phyloP scores from a whole-genome alignment of 805 yeast species.

The Kurtzmaniella fragi region DNA sequence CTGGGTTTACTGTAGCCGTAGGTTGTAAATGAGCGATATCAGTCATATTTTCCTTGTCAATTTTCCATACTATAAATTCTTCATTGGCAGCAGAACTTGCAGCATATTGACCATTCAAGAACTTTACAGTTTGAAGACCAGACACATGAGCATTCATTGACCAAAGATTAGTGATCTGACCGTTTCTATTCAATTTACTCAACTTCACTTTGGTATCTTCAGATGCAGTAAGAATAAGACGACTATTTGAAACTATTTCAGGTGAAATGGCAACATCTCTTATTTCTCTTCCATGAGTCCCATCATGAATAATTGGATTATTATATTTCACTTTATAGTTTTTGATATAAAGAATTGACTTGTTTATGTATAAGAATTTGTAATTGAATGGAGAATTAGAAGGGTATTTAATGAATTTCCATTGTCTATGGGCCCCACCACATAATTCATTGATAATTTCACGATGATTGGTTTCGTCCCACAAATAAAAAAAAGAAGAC shows the following conservation, averaged over 20 bases:
- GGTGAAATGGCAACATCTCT: conserved; percentile 63
- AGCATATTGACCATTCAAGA: conserved; percentile 44
- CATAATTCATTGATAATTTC: conserved; percentile 70
- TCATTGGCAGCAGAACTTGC: conserved; percentile 76
- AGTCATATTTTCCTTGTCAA: conserved; percentile 28
- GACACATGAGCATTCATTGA: conserved; percentile 78
- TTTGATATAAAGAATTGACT: conserved; percentile 41
- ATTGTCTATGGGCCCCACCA: conserved; percentile 89
- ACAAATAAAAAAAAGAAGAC: conserved; percentile 69
- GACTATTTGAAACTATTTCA: conserved; percentile 14
- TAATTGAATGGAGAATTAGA: conserved; percentile 18
- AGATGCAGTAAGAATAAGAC: conserved; percentile 67
- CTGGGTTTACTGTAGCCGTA: conserved; percentile 53
- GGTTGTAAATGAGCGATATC: conserved; percentile 48
- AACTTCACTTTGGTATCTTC: conserved; percentile 81
- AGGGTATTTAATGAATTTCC: conserved; percentile 46
- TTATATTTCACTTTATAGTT: conserved; percentile 14
- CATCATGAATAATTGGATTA: conserved; percentile 39
- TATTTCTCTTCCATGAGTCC: conserved; percentile 90
- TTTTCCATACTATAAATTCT: conserved; percentile 78
- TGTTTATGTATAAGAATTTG: conserved; percentile 55
- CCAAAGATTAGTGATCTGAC: conserved; percentile 47
- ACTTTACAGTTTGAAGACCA: conserved; percentile 73
- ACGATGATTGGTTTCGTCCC: conserved; percentile 73
- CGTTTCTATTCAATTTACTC: conserved; percentile 36